These are phyloP conservation scores for Bonia amplexicaulis DNA, from an alignment of 176 grass and related monocot species.

Conservation along the genomic window DNA sequence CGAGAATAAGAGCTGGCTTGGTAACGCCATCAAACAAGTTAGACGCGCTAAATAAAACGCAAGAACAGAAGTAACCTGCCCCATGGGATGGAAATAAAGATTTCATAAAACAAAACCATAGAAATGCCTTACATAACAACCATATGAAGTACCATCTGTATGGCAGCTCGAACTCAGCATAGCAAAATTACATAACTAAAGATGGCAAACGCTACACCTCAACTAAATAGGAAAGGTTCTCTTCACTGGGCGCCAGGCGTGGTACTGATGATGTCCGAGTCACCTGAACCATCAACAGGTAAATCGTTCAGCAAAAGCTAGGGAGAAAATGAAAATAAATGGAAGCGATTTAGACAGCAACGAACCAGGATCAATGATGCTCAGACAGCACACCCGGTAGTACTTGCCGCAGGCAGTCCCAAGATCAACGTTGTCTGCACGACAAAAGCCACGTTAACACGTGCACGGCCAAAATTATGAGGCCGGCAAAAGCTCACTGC, in stretches of 20 bases:
- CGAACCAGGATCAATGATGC: slow-evolving; percentile 85
- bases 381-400: slow-evolving; percentile 89
- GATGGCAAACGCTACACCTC: slow-evolving; percentile 25
- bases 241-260: slow-evolving; percentile 66
- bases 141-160: slow-evolving; percentile 18
- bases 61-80: not conserved
- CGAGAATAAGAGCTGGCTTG: not conserved
- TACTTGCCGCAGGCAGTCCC: slow-evolving; percentile 95
- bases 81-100: not conserved
- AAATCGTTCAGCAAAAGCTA: not conserved
- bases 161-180: not conserved
- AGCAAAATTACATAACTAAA: slow-evolving; percentile 11
- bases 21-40: not conserved
- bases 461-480: not conserved
- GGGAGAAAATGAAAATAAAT: not conserved
- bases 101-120: slow-evolving; percentile 32
- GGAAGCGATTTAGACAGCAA: not conserved
- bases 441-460: not conserved
- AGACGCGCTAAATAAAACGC: too few species aligned
- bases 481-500: not conserved
- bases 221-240: slow-evolving; percentile 22
- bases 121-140: slow-evolving; percentile 19
- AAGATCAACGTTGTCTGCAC: slow-evolving; percentile 92
- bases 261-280: slow-evolving; percentile 89
- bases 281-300: slow-evolving; percentile 44